phyloP scores from a whole-genome alignment of 2,329 filamentous ascomycete genomes.

The Knoxdaviesia proteae region DNA sequence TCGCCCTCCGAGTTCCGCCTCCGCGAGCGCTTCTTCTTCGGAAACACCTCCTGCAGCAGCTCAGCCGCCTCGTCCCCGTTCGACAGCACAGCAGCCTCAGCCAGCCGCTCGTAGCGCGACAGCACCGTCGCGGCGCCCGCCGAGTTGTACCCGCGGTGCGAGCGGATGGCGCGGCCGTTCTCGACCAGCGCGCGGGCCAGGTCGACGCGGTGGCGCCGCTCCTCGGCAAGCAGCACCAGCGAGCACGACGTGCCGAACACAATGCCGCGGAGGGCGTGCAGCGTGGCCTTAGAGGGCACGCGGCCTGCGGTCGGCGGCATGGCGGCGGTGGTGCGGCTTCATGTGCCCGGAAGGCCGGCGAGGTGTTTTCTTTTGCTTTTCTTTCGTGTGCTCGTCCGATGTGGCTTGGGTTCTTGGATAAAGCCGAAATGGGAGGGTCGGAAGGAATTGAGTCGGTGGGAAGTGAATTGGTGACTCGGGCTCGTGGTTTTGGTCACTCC shows the following conservation, averaged over 20 bases:
- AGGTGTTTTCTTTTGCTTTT: too few relatives aligned
- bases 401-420: too few relatives aligned
- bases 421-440: too few relatives aligned
- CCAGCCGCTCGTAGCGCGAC: constrained; percentile 1
- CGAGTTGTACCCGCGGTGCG: constrained; percentile 5
- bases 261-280: constrained; percentile 33
- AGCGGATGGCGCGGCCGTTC: constrained; percentile 17
- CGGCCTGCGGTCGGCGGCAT: constrained; percentile 24
- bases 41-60: too few relatives aligned
- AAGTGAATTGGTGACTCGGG: too few relatives aligned
- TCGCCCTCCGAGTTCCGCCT: too few relatives aligned
- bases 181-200: constrained; percentile 26
- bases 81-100: neutral
- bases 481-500: too few relatives aligned
- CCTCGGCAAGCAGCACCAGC: constrained; percentile 31
- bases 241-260: constrained; percentile 36
- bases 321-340: neutral
- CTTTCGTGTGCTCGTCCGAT: too few relatives aligned
- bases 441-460: too few relatives aligned
- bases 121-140: constrained; percentile 4
- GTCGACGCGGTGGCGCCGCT: constrained; percentile 32
- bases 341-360: too few relatives aligned
- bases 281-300: constrained; percentile 31
- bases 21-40: too few relatives aligned
- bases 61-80: too few relatives aligned